Conservation (phyloP, 495 filamentous ascomycete species). For the Elaphomyces granulatus region DNA sequence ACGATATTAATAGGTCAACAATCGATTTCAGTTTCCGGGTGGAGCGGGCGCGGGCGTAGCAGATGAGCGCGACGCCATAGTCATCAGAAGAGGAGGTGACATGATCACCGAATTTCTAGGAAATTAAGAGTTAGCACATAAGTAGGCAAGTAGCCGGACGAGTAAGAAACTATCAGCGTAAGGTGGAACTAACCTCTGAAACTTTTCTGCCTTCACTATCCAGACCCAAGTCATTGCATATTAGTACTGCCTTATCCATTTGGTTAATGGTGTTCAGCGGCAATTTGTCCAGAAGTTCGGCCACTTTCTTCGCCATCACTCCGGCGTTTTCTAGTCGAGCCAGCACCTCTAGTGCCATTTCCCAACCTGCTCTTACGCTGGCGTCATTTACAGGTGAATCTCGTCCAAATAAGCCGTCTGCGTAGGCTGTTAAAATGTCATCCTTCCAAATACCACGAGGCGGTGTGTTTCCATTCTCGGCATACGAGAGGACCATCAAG, state of each 20-base stretch:
- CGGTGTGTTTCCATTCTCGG: conserved; percentile 16
- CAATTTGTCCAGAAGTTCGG: conserved; percentile 46
- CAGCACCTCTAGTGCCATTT: conserved; percentile 64
- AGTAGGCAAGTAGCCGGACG: background rate
- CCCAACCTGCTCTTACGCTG: conserved; percentile 57
- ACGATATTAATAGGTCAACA: conserved; percentile 71
- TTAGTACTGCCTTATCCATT: conserved; percentile 58
- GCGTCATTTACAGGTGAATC: conserved; percentile 26
- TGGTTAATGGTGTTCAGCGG: conserved; percentile 47
- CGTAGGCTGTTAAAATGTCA: conserved; percentile 59
- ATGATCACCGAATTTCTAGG: conserved; percentile 61
- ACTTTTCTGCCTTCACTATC: conserved; percentile 54
- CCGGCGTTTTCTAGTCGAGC: conserved; percentile 53
- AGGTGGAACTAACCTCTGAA: conserved; percentile 65
- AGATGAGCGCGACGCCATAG: conserved; percentile 71
- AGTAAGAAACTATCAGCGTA: conserved; percentile 1
- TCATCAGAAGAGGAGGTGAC: conserved; percentile 49
- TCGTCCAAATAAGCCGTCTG: conserved; percentile 35
- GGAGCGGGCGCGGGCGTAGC: conserved; percentile 68
- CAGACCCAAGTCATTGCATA: conserved; percentile 58
- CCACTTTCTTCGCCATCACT: conserved; percentile 50
- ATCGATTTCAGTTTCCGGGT: conserved; percentile 63
- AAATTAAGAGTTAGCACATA: conserved; percentile 7
- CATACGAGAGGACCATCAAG: conserved; percentile 46
- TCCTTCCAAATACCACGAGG: conserved; percentile 37